Evolutionary conservation across 2,329 filamentous ascomycete genomes (phyloP), one percentile per base, ranked within the genome.

Genomic region (Cordyceps javanica): DNA sequence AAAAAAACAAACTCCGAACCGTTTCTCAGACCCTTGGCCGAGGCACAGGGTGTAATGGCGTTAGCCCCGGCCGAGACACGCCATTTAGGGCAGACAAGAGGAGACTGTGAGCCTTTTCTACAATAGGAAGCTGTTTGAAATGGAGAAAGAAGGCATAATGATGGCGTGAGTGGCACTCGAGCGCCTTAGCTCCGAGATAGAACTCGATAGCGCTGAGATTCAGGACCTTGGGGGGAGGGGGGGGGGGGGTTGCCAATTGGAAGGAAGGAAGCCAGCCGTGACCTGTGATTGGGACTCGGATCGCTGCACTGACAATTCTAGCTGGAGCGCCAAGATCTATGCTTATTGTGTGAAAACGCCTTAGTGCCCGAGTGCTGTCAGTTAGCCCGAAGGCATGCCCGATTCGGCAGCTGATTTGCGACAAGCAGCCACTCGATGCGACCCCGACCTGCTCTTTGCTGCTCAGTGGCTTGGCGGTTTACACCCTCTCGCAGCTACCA

Each of bases 261-360:
- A 10, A 6, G n/a, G 16, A 21, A 19, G 10, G 23, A 39, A 26
- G 49, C 49, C n/a, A 4, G 25, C 21, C 11, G 49, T 21, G 23
- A 10, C 8, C 49, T 26, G 25, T 51, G 34, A 51, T 51, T 49
- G 49, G 34, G 25, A 19, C 34, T 25, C 23, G 30, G 16, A n/a
- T 16, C 34, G 28, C 21, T 19, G 21, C 49, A 16, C 49, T 51
- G 23, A 10, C 49, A 39, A 4, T 26, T 23, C 34, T 16, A 25
- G 48, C 32, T 50, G 48, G 48, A 5, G 42, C 42, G 53, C 53
- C 53, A 55, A 55, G 53, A 48, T 28, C 34, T 55, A 55, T 55
- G 53, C 53, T 55, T 55, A 55, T 55, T 55, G 23, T 32, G 3
- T n/a, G 34, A 16, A n/a, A n/a, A 16, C 28, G 5, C 21, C 3